Evolutionary conservation across 306 rosid species (phyloP).

Genomic region (Dryas drummondii): DNA sequence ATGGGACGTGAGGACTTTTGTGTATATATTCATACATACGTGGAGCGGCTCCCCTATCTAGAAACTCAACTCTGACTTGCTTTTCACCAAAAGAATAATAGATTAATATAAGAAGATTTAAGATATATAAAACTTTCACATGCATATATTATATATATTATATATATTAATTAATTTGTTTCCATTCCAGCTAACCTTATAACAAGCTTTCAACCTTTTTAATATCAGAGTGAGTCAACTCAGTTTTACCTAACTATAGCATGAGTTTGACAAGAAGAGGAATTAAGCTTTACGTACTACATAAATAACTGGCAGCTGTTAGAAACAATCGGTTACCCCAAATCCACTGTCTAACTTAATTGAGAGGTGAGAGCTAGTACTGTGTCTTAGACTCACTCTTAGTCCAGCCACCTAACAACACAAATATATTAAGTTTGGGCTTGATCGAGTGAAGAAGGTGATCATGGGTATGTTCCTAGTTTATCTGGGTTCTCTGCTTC

Average conservation of each 20-base stretch:
- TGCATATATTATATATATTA: too few species aligned
- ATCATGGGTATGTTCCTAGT: background rate
- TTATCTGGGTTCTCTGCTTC: background rate
- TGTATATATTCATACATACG: too few species aligned
- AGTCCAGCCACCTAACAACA: background rate
- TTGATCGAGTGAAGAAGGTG: background rate
- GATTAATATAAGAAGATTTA: too few species aligned
- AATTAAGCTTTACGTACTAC: too few species aligned
- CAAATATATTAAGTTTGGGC: background rate
- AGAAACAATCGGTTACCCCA: background rate
- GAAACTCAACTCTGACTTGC: too few species aligned
- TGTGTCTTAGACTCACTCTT: background rate
- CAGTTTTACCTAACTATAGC: background rate
- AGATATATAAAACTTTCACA: too few species aligned
- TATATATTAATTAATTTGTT: too few species aligned
- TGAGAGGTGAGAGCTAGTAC: background rate
- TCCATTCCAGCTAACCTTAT: constrained; percentile 9
- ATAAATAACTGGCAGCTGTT: background rate
- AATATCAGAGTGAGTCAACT: too few species aligned
- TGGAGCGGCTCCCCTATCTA: too few species aligned
- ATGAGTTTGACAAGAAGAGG: background rate
- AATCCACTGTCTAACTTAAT: background rate
- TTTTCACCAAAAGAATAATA: too few species aligned
- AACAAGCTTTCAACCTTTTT: constrained; percentile 5
- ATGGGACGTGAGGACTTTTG: too few species aligned